phyloP scores from a whole-genome alignment of 768 basidiomycete species.

The Serpula lacrymans region DNA sequence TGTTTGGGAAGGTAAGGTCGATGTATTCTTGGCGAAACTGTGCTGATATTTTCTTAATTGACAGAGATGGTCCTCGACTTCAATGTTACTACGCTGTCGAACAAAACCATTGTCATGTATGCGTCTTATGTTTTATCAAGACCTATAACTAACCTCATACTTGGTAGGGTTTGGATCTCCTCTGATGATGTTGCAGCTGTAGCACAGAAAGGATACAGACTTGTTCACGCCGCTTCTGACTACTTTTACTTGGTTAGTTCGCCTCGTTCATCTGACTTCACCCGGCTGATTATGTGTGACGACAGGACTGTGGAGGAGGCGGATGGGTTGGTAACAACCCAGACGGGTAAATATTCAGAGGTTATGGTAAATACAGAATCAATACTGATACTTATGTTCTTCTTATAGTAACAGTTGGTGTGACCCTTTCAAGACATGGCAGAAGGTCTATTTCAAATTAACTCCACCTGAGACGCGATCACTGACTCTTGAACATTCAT shows the following conservation, averaged over 20 bases:
- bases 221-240: slow-evolving; percentile 70
- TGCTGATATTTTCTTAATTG: background rate
- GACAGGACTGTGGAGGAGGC: slow-evolving; percentile 65
- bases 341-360: slow-evolving; percentile 28
- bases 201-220: slow-evolving; percentile 52
- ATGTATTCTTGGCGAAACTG: background rate
- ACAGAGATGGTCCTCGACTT: slow-evolving; percentile 63
- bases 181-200: slow-evolving; percentile 58
- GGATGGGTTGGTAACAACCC: slow-evolving; percentile 60
- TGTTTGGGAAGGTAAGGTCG: slow-evolving; percentile 39
- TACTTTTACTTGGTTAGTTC: slow-evolving; percentile 62
- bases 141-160: slow-evolving; percentile 2
- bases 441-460: slow-evolving; percentile 44
- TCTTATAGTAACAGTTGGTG: slow-evolving; percentile 60
- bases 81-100: slow-evolving; percentile 40
- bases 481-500: slow-evolving; percentile 17
- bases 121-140: slow-evolving; percentile 13
- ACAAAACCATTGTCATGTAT: slow-evolving; percentile 56
- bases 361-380: background rate
- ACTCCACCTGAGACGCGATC: background rate
- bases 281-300: background rate
- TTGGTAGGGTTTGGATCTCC: slow-evolving; percentile 66
- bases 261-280: background rate
- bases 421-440: slow-evolving; percentile 80
- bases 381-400: background rate